A percentile compares a stretch with the other conserved stretches of the same genome.
These are phyloP conservation scores for Ehretia macrophylla DNA, from an alignment of 257 asterid species.

Conservation along the genomic window DNA sequence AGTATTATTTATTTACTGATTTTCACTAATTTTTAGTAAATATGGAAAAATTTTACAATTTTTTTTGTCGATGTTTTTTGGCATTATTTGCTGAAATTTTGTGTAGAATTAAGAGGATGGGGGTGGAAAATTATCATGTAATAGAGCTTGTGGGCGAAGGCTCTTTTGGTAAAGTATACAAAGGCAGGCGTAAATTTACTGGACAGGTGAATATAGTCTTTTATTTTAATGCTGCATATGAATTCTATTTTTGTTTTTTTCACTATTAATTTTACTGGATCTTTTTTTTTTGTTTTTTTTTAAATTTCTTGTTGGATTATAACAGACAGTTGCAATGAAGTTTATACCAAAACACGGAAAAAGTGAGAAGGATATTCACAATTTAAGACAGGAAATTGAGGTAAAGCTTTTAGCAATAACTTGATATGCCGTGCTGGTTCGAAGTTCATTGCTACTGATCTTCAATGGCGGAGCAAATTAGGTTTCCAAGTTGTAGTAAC, in stretches of 20 bases:
- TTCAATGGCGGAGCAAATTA: no score
- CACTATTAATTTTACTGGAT: not conserved
- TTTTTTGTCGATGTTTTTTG: not conserved
- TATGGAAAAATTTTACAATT: not conserved
- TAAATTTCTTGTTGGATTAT: not conserved
- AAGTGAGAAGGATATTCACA: conserved; percentile 85
- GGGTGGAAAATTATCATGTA: conserved; percentile 82
- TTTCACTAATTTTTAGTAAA: not conserved
- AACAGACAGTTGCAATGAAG: conserved; percentile 94
- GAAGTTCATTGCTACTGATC: no score
- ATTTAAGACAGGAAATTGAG: conserved; percentile 92
- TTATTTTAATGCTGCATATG: not conserved
- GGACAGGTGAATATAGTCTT: conserved; percentile 60
- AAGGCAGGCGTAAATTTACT: conserved; percentile 90
- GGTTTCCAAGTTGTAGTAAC: not conserved
- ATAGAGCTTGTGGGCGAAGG: conserved; percentile 98
- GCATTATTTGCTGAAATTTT: not conserved
- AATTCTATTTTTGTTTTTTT: conserved; percentile 1
- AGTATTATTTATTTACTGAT: not conserved
- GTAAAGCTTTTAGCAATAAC: conserved; percentile 24
- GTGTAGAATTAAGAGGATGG: conserved; percentile 42
- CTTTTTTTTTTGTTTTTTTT: conserved; percentile 1
- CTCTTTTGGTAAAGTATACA: conserved; percentile 94
- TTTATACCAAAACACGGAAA: conserved; percentile 93
- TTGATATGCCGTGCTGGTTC: not conserved